A percentile compares a stretch with the other conserved stretches of the same genome.
These are phyloP conservation scores for Phytophthora megakarya DNA, from an alignment of 352 stramenopile genomes.

Conservation along the genomic window DNA sequence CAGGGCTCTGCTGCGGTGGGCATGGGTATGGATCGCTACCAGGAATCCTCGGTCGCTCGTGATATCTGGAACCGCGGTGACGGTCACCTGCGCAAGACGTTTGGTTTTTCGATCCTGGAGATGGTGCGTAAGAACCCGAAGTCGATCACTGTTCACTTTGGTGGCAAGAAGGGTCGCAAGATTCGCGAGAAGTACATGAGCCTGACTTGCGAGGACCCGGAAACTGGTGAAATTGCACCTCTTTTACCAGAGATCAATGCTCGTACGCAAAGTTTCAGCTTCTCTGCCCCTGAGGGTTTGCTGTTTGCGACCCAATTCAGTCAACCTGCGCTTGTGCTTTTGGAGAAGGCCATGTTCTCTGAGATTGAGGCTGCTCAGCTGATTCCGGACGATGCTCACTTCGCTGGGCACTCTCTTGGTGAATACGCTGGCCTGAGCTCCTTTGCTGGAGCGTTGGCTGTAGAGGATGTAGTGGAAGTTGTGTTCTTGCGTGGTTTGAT, in stretches of 20 bases:
- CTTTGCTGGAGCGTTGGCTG: slow-evolving; percentile 68
- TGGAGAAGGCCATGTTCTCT: slow-evolving; percentile 87
- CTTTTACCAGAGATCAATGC: slow-evolving; percentile 82
- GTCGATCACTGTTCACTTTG: slow-evolving; percentile 87
- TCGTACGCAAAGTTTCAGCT: slow-evolving; percentile 86
- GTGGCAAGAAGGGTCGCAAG: slow-evolving; percentile 70
- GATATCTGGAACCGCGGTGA: slow-evolving; percentile 87
- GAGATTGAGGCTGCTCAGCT: slow-evolving; percentile 76
- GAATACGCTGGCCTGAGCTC: slow-evolving; percentile 87
- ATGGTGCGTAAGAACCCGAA: slow-evolving; percentile 89
- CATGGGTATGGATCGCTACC: slow-evolving; percentile 91
- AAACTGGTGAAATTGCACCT: slow-evolving; percentile 52
- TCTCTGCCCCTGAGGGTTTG: slow-evolving; percentile 75
- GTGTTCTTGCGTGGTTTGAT: slow-evolving; percentile 84
- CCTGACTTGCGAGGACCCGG: slow-evolving; percentile 68
- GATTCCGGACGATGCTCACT: slow-evolving; percentile 74
- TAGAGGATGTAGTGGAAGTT: slow-evolving; percentile 80
- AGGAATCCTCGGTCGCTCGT: slow-evolving; percentile 65
- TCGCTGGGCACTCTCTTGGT: slow-evolving; percentile 89
- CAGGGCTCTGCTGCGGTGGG: slow-evolving; percentile 82
- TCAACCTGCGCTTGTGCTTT: slow-evolving; percentile 79
- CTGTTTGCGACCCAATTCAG: slow-evolving; percentile 89
- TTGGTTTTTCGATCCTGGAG: slow-evolving; percentile 89
- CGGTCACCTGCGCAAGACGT: slow-evolving; percentile 66
- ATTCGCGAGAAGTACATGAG: slow-evolving; percentile 90